Base-by-base conservation (phyloP, 202 grass and related monocot genomes). In the Saccharum hybrid region DNA sequence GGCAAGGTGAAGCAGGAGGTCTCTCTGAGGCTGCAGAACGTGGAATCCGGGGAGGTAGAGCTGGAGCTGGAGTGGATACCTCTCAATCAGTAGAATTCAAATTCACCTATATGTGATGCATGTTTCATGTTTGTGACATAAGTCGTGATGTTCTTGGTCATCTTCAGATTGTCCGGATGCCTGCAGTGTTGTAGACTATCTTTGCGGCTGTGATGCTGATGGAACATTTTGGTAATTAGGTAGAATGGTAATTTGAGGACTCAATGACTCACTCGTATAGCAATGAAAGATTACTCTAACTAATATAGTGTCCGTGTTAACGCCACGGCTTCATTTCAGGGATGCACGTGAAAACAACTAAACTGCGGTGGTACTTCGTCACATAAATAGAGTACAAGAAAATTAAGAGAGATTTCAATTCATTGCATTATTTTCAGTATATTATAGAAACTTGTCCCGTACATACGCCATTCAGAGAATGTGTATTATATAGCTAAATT, bases 1-100 rank as follows among this genome's bases (percentile, higher is more conserved):
- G 90, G 94, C 23, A 93, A 89, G 83, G 81, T 96, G 41, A 96
- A 89, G 73, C 93, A 96, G 86, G 90, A 93, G 65, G 84, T 91
- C 30, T 88, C 75, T 16, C 68, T 91, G 48, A 89, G 61, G 79
- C 78, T 96, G 23, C 94, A 93, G 68, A 88, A 93, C 75, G 88
- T 91, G 2, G 93, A 93, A 84, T 91, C 84, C 1, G 90, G 90
- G 8, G 93, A 96, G 46, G 61, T 93, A 1, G 88, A 91, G 9
- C 77, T 93, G 42, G 90, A 97, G 63, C 33, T 97, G 42, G 82
- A 96, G 63, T 93, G 90, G 90, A 87, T 93, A 30, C 84, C 93
- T 43, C 80, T 93, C 10, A 85, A 77, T 81, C 81, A 89, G 74
- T 90, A 85, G 61, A 63, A 31, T 63, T 11, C 3, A 23, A 22